Conservation (phyloP, 163 green algal genomes). For the Scenedesmus sp. region DNA sequence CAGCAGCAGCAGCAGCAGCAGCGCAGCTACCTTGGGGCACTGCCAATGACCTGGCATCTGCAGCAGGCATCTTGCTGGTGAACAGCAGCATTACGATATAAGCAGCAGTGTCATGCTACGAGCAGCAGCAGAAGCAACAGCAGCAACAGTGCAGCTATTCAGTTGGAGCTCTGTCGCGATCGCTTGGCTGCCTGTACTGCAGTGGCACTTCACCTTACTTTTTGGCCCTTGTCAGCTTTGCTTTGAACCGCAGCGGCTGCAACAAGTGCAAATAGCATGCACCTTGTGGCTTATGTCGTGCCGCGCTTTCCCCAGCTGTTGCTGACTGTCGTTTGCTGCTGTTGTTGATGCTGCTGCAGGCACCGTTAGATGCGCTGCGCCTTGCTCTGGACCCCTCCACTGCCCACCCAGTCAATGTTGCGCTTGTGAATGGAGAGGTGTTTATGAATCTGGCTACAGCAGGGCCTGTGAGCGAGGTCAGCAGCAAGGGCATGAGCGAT, state of each 20-base stretch:
- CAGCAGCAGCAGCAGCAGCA: too few species aligned
- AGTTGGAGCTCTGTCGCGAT: too few species aligned
- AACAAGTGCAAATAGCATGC: too few species aligned
- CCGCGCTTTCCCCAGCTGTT: too few species aligned
- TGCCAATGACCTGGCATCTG: background rate
- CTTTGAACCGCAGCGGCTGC: too few species aligned
- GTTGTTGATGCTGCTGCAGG: constrained; percentile 18
- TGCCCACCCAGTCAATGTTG: constrained; percentile 55
- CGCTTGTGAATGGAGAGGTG: constrained; percentile 65
- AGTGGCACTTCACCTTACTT: too few species aligned
- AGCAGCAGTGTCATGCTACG: constrained; percentile 63
- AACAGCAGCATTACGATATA: too few species aligned
- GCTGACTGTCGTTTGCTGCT: background rate
- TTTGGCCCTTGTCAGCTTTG: too few species aligned
- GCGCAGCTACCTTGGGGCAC: background rate
- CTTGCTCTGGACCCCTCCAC: constrained; percentile 51
- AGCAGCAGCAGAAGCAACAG: constrained; percentile 57
- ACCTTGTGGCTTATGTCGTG: too few species aligned
- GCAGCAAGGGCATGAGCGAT: constrained; percentile 53
- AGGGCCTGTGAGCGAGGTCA: constrained; percentile 59
- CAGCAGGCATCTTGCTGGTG: too few species aligned
- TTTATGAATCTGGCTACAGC: constrained; percentile 64
- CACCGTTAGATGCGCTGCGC: constrained; percentile 55
- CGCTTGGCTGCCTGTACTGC: too few species aligned
- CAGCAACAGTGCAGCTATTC: background rate